A percentile compares a stretch with the other conserved stretches of the same genome.
phyloP scores from a whole-genome alignment of 805 yeast genomes.

The Brettanomyces naardenensis region DNA sequence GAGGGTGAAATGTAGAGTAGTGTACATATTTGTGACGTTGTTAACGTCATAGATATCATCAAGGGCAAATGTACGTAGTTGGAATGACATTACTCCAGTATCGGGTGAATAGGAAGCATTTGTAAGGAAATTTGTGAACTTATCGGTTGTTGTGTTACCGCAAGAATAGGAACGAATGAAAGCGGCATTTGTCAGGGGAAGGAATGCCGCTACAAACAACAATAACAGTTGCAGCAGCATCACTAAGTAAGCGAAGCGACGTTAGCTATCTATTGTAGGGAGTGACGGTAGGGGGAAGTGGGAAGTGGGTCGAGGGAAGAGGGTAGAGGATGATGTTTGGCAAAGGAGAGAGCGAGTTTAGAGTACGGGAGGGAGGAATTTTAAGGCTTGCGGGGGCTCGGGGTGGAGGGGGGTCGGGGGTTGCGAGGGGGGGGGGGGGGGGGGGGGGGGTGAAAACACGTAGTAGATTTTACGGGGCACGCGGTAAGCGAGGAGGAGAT shows the following conservation, averaged over 20 bases:
- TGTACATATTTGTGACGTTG: constrained; percentile 35
- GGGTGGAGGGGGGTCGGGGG: too few species aligned
- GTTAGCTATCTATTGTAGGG: background rate
- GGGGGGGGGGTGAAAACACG: too few species aligned
- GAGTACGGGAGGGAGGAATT: too few species aligned
- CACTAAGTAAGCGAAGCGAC: too few species aligned
- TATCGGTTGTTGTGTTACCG: background rate
- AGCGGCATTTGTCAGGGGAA: background rate
- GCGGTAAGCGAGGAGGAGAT: too few species aligned
- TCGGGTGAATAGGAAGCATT: constrained; percentile 14
- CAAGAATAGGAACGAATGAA: constrained; percentile 1
- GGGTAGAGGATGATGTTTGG: too few species aligned
- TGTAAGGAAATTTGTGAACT: constrained; percentile 13
- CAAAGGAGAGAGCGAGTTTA: too few species aligned
- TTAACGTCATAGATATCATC: constrained; percentile 35
- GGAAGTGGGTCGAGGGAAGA: too few species aligned
- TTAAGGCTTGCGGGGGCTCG: too few species aligned
- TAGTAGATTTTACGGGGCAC: too few species aligned
- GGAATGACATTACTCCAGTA: constrained; percentile 8
- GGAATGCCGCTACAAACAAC: constrained; percentile 1
- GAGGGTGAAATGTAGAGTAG: constrained; percentile 39
- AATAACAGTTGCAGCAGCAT: constrained; percentile 1
- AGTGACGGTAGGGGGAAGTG: too few species aligned
- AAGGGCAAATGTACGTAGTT: constrained; percentile 14
- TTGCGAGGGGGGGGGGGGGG: too few species aligned